A percentile compares a stretch with the other conserved stretches of the same genome.
phyloP scores from a whole-genome alignment of 1,139 yeast species.

The Suhomyces coccinellae region DNA sequence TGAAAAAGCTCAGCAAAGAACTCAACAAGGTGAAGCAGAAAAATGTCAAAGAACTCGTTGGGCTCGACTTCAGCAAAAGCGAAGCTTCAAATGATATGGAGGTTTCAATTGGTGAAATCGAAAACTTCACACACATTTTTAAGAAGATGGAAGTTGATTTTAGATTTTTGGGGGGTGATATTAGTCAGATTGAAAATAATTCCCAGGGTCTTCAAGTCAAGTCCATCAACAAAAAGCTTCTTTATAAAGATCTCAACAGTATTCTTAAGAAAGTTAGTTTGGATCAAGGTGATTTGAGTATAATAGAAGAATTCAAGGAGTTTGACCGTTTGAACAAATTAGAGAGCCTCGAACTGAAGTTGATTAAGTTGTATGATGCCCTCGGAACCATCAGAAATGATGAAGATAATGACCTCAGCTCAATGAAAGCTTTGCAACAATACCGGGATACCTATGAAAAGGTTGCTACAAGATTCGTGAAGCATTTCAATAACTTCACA shows the following conservation, averaged over 20 bases:
- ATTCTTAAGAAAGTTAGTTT: slow-evolving; percentile 69
- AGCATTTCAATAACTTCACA: slow-evolving; percentile 49
- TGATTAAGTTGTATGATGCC: slow-evolving; percentile 65
- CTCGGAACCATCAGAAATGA: slow-evolving; percentile 58
- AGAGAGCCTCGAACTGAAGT: slow-evolving; percentile 53
- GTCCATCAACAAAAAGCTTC: slow-evolving; percentile 73
- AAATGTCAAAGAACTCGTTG: slow-evolving; percentile 39
- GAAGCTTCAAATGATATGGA: slow-evolving; percentile 37
- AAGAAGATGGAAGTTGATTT: slow-evolving; percentile 46
- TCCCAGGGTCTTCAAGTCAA: slow-evolving; percentile 84
- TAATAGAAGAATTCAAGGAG: slow-evolving; percentile 50
- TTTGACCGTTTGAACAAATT: slow-evolving; percentile 49
- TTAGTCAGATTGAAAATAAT: slow-evolving; percentile 69
- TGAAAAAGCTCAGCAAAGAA: slow-evolving; percentile 52
- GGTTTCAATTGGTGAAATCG: slow-evolving; percentile 61
- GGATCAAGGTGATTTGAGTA: slow-evolving; percentile 53
- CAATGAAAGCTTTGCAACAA: slow-evolving; percentile 74
- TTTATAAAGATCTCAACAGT: slow-evolving; percentile 69
- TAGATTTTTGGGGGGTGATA: slow-evolving; percentile 56
- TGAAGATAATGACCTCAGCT: slow-evolving; percentile 50
- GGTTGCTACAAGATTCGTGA: slow-evolving; percentile 54
- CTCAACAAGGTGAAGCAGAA: slow-evolving; percentile 38
- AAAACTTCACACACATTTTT: slow-evolving; percentile 54
- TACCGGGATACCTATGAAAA: slow-evolving; percentile 62
- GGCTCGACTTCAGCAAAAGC: slow-evolving; percentile 42